These are phyloP conservation scores for Begonia masoniana DNA, from an alignment of 306 rosid species.

Conservation along the genomic window DNA sequence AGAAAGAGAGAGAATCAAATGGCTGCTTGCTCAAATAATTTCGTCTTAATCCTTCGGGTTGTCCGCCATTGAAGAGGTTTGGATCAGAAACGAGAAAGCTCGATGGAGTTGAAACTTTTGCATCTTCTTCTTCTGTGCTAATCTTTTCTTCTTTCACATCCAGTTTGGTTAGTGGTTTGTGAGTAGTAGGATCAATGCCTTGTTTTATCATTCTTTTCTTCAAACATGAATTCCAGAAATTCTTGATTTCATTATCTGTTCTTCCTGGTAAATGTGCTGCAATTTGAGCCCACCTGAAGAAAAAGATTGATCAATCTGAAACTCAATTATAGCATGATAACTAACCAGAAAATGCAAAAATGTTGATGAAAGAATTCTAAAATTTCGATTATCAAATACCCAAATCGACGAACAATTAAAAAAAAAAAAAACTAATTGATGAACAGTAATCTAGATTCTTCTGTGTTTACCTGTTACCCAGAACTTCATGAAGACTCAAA, in stretches of 20 bases:
- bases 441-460: slow-evolving; percentile 8
- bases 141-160: not conserved
- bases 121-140: not conserved
- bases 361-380: no score
- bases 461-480: slow-evolving; percentile 12
- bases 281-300: slow-evolving; percentile 90
- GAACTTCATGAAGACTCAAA: not conserved
- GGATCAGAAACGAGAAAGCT: not conserved
- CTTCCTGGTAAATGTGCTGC: slow-evolving; percentile 98
- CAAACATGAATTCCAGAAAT: slow-evolving; percentile 7
- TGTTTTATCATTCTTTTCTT: not conserved
- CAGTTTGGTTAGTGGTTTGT: not conserved
- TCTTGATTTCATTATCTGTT: slow-evolving; percentile 92
- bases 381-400: no score
- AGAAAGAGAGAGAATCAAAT: not conserved
- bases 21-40: not conserved
- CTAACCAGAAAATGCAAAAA: no score
- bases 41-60: not conserved
- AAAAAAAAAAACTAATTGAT: not conserved
- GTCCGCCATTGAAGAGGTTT: not conserved
- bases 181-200: not conserved
- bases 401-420: no score
- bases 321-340: no score
- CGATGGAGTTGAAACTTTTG: not conserved
- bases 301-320: not conserved